Evolutionary conservation across 129 eudicot genomes (phyloP), one percentile per base, ranked within the genome.

Genomic region (Scalesia atractyloides): DNA sequence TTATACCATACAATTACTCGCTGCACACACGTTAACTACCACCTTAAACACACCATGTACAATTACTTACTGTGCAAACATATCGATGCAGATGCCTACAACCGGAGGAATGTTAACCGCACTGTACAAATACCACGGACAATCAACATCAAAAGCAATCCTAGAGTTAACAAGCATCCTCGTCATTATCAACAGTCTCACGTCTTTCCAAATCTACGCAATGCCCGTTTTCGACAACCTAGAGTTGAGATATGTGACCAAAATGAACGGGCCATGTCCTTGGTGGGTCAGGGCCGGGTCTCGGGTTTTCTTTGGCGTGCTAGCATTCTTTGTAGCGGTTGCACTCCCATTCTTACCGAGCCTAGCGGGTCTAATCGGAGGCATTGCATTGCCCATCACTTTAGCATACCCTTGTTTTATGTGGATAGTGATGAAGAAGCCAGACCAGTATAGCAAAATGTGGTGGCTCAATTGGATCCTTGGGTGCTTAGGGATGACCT

Each of bases 171-270:
- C 77, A 10, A 80, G 85, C 76, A 26, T 74, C 33, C 74, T 84
- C 0, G 73, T 84, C 37, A 76, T 84, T 47, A 77, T 81, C 64
- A 81, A 84, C 61, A 8, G 83, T 20, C 76, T 84, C 66, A 84
- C 81, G 33, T 81, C 88, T 5, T 84, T 77, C 81, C 88, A 84
- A 49, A 81, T 84, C 39, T 84, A 84, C 44, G 88, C 83, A 54
- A 84, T 84, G 88, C 88, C 80, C 7, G 82, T 84, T 66, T 84
- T 84, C 58, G 88, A 84, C 76, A 76, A 84, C 80, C 60, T 84
- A 5, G 88, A 84, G 59, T 54, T 70, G 7, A 73, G 74, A 20
- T 81, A 76, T 49, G 81, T 77, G 9, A 77, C 73, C 46, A 73
- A 69, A 65, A 73, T 15, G 81, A 77, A 84, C 14, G 68, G 79